Evolutionary conservation across 2,329 filamentous ascomycete genomes (phyloP).

Genomic region (Neospermospora avenae): DNA sequence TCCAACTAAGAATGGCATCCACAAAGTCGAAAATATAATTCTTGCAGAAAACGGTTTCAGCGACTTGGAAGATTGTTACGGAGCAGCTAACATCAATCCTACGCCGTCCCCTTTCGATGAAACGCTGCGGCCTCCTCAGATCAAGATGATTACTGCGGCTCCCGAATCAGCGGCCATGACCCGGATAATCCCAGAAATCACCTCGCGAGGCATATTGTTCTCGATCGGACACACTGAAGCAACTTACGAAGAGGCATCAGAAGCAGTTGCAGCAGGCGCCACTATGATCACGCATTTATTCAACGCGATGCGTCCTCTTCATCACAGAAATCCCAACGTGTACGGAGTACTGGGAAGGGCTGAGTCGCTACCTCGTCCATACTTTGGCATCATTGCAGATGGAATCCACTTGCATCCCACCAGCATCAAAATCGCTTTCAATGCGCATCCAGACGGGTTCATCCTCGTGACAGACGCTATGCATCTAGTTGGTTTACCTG

Average conservation of each 20-base stretch:
- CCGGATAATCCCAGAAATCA: slow-evolving; percentile 63
- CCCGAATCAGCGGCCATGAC: slow-evolving; percentile 75
- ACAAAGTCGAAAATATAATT: slow-evolving; percentile 70
- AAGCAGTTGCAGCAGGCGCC: slow-evolving; percentile 69
- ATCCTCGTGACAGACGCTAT: slow-evolving; percentile 92
- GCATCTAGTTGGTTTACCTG: slow-evolving; percentile 78
- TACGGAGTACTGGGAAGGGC: slow-evolving; percentile 78
- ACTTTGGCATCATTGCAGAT: slow-evolving; percentile 86
- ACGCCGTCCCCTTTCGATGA: slow-evolving; percentile 37
- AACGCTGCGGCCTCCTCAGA: slow-evolving; percentile 33
- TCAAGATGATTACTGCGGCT: slow-evolving; percentile 83
- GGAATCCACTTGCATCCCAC: slow-evolving; percentile 88
- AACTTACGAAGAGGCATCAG: slow-evolving; percentile 76
- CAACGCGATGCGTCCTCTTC: slow-evolving; percentile 88
- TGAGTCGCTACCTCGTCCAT: slow-evolving; percentile 56
- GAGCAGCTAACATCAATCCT: slow-evolving; percentile 59
- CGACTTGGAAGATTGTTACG: slow-evolving; percentile 71
- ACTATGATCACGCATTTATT: slow-evolving; percentile 92
- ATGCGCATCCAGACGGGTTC: slow-evolving; percentile 78
- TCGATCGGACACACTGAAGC: slow-evolving; percentile 86
- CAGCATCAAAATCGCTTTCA: slow-evolving; percentile 84
- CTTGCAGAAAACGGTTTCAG: slow-evolving; percentile 55
- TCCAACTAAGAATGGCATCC: slow-evolving; percentile 80
- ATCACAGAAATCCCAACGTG: slow-evolving; percentile 87
- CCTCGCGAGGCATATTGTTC: slow-evolving; percentile 64